phyloP scores from a whole-genome alignment of 106 monocot species.

The Phalaenopsis equestris region DNA sequence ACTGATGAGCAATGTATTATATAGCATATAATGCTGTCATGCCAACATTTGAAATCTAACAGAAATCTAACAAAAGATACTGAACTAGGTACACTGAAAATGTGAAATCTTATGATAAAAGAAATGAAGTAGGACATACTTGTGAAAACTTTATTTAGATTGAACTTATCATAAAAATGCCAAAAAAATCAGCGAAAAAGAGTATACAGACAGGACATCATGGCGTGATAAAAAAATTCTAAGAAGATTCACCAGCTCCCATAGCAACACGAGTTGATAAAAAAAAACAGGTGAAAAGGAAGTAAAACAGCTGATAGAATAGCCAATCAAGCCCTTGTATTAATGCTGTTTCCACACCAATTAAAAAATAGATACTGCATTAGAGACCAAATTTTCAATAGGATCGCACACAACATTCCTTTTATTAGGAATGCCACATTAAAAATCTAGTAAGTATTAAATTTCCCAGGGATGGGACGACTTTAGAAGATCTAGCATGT shows the following conservation, averaged over 20 bases:
- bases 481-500: too few relatives aligned
- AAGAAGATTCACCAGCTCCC: not conserved
- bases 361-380: not conserved
- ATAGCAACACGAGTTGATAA: not conserved
- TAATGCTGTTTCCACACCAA: not conserved
- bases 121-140: not conserved
- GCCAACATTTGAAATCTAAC: not conserved
- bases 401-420: too few relatives aligned
- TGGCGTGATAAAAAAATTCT: not conserved
- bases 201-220: not conserved
- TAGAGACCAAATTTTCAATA: not conserved
- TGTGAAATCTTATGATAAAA: not conserved
- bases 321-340: not conserved
- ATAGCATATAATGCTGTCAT: not conserved
- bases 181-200: not conserved
- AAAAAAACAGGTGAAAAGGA: not conserved
- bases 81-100: not conserved
- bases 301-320: not conserved
- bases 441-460: too few relatives aligned
- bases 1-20: conserved; percentile 10
- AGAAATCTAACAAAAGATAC: not conserved
- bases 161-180: not conserved
- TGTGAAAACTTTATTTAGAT: not conserved
- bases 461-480: too few relatives aligned
- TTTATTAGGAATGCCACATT: too few relatives aligned